Base-by-base conservation (phyloP, 2,329 filamentous ascomycete genomes). In the Claviceps sp. region DNA sequence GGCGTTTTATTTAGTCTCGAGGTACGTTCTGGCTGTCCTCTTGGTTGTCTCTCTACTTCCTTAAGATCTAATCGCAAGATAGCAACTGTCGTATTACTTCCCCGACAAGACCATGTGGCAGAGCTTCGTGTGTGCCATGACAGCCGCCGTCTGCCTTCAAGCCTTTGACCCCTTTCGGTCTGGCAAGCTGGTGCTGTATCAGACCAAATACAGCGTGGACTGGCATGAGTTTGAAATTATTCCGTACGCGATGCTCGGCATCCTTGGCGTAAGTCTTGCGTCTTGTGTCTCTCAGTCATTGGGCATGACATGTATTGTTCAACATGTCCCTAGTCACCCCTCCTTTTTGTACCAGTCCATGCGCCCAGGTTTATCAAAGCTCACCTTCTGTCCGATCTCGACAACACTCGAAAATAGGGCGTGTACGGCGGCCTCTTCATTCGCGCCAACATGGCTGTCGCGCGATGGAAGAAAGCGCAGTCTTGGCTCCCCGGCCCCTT, bases 41-140 rank as follows among this genome's bases (percentile, higher is more conserved):
- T 24, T 5, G 24, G 2, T 30, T 22, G 10, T 24, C 13, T 30
- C 13, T 24, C 5, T 26, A 11, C 14, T 17, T 22, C 5, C 7
- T 44, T 26, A n/a, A 41, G 11, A 11, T 16, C 50, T 56, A 8
- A 56, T 16, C 4, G 19, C 40, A 45, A 10, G 6, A 34, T 4
- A 87, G 79, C 89, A 95, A 77, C 74, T 97, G 2, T 95, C 89
- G 1, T 97, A 96, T 66, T 97, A 96, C 68, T 97, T 97, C 60
- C 91, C 93, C 0, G 91, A 97, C 69, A 97, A 97, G 69, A 97
- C 93, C 10, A 97, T 98, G 93, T 98, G 93, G 93, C 93, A 96
- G 66, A 95, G 89, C 62, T 98, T 98, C 63, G 93, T 98, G 42
- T 97, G 93, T 62, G 93, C 93, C 64, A 97, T 97, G 90, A 88